Evolutionary conservation across 2,329 filamentous ascomycete species (phyloP).

Genomic region (Penicillium glabrum): DNA sequence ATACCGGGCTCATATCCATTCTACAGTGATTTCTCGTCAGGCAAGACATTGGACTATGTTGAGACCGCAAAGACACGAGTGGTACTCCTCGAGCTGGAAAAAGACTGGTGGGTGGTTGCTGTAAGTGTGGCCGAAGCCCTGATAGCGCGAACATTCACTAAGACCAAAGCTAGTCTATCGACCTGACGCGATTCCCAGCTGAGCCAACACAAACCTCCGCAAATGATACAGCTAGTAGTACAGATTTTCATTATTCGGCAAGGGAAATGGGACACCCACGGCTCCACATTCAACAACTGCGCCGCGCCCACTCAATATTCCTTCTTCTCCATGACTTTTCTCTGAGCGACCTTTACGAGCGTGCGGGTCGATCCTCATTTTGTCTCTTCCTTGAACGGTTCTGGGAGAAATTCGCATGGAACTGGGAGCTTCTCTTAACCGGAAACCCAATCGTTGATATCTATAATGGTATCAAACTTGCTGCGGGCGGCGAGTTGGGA

Average conservation of each 20-base stretch:
- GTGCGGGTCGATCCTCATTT: conserved; percentile 66
- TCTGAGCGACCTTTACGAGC: conserved; percentile 67
- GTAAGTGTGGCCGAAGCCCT: conserved; percentile 52
- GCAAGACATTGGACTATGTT: conserved; percentile 74
- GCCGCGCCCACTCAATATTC: conserved; percentile 80
- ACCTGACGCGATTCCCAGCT: conserved; percentile 72
- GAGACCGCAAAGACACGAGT: conserved; percentile 89
- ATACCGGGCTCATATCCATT: conserved; percentile 14
- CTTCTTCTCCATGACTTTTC: conserved; percentile 81
- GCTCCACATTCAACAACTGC: conserved; percentile 75
- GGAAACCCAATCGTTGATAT: conserved; percentile 81
- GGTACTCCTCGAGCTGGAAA: conserved; percentile 81
- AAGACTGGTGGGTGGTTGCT: conserved; percentile 92
- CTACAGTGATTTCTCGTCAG: conserved; percentile 73
- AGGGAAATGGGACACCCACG: conserved; percentile 83
- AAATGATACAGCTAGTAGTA: conserved; percentile 38
- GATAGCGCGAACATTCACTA: not conserved
- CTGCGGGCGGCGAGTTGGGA: conserved; percentile 85
- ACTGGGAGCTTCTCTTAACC: conserved; percentile 86
- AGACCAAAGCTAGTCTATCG: conserved; percentile 62
- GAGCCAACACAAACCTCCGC: conserved; percentile 46
- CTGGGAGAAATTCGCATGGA: conserved; percentile 68
- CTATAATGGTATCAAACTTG: conserved; percentile 81
- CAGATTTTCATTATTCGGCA: conserved; percentile 75
- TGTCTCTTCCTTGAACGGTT: conserved; percentile 72